Evolutionary conservation across 2,329 filamentous ascomycete species (phyloP), one percentile per base, ranked within the genome.

Genomic region (Cercospora brassicicola): DNA sequence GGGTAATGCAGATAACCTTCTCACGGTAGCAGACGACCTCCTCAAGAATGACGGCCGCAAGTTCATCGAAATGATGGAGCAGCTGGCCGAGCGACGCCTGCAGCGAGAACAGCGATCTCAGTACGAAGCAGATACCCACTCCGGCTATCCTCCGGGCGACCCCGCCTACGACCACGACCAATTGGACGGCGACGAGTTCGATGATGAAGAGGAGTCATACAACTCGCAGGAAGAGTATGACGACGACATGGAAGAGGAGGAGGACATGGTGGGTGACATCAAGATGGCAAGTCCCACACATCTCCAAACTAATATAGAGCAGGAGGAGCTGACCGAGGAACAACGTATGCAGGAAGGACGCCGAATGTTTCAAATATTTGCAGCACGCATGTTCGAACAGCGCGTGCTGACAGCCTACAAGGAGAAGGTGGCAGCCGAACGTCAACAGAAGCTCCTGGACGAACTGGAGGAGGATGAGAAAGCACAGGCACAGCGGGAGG

Each of bases 61-160:
- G 78, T 99, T 99, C 83, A 99, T 99, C 81, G 95, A 99, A 80
- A 99, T 99, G 95, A 99, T 99, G 95, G 95, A 99, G 81, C 94
- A 98, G 82, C 87, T 99, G 75, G 95, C 95, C 42, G 95, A 99
- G 82, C 92, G 94, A 76, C 89, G 95, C 75, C 97, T 99, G 94
- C 92, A 94, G 78, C 90, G 95, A 74, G 94, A 98, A 83, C 94
- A 95, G 82, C 93, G 97, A 78, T 92, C 92, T 61, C 89, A 90
- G 73, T 88, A 88, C 75, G 85, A 89, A 77, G 84, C 89, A 65
- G 85, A 87, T 71, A 85, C 85, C 77, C 85, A 89, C 79, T 77
- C 77, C 28, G 76, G 73, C 45, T 84, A 82, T 61, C 76, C 78
- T 67, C 81, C 83, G 69, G 79, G 80, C 72, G 75, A 78, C 64